Base-by-base conservation (phyloP, 1,284 basidiomycete species). In the Irpex sp. region DNA sequence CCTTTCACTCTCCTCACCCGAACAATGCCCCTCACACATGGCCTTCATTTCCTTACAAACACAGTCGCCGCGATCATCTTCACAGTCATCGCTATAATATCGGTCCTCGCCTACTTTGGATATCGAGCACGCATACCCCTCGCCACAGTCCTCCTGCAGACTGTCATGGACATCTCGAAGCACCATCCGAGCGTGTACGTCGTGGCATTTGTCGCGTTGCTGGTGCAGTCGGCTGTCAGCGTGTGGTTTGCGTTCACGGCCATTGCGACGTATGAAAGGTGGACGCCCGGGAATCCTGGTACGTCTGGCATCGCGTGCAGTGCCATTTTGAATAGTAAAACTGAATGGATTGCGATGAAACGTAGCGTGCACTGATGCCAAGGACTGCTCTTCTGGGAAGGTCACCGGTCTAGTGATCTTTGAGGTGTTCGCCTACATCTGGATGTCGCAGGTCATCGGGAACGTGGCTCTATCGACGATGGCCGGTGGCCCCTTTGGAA, bases 81-180 rank as follows among this genome's bases (percentile, higher is more conserved):
- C 75, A 90, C 88, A 0, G 71, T 90, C 59, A 86, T 89, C 61
- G 85, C 87, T 0, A 60, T 88, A 6, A 70, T 88, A 58, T 87
- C 84, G 3, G 67, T 88, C 8, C 69, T 88, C 18, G 78, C 86
- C 5, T 91, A 91, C 75, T 88, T 78, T 61, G 87, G 86, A 5
- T 87, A 84, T 72, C 80, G 81, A 51, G 80, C 82, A 5, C 82
- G 91, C 23, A 94, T 96, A 60, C 92, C 92, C 0, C 76, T 96
- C 3, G 88, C 90, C 2, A 85, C 87, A 18, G 74, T 94, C 6
- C 80, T 94, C 5, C 80, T 95, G 3, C 88, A 94, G 73, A 87
- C 91, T 28, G 85, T 89, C 3, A 91, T 94, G 78, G 91, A 93
- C 67, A 82, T 93, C 47, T 82, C 89, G 52, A 93, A 93, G 69